Evolutionary conservation across 805 yeast species (phyloP).

Genomic region (Wickerhamiella bombiphila): DNA sequence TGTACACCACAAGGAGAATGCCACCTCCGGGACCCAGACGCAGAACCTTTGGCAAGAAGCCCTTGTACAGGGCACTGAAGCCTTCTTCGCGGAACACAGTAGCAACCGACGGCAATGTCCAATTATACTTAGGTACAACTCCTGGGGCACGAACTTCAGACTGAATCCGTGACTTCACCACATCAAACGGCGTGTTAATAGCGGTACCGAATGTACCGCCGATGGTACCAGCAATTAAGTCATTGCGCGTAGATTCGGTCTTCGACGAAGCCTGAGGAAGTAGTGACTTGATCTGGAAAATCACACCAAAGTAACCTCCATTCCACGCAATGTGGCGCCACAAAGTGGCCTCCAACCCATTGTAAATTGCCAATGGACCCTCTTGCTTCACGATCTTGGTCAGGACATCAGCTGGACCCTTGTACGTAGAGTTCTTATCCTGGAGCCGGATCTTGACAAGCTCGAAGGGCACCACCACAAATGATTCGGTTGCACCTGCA

Average conservation of each 20-base stretch:
- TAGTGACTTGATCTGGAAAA: conserved; percentile 66
- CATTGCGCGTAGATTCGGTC: conserved; percentile 67
- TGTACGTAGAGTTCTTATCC: conserved; percentile 69
- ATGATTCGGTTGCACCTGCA: conserved; percentile 95
- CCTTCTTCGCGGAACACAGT: conserved; percentile 85
- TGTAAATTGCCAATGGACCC: conserved; percentile 74
- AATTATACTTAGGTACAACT: conserved; percentile 71
- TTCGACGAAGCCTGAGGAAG: conserved; percentile 65
- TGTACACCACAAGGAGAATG: conserved; percentile 90
- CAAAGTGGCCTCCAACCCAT: conserved; percentile 90
- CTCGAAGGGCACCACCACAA: conserved; percentile 96
- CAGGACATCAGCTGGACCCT: conserved; percentile 73
- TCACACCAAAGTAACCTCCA: conserved; percentile 94
- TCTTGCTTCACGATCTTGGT: conserved; percentile 54
- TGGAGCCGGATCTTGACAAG: conserved; percentile 89
- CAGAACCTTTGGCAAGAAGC: conserved; percentile 90
- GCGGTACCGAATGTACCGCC: conserved; percentile 98
- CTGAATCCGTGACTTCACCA: conserved; percentile 93
- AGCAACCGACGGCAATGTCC: conserved; percentile 73
- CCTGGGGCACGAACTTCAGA: conserved; percentile 52
- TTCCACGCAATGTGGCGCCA: conserved; percentile 98
- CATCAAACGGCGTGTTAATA: conserved; percentile 88
- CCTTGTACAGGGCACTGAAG: conserved; percentile 78
- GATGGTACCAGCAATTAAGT: conserved; percentile 79
- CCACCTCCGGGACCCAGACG: conserved; percentile 99